These are phyloP conservation scores for Chrysosporium keratinophilum DNA, from an alignment of 2,329 filamentous ascomycete species.

Conservation along the genomic window DNA sequence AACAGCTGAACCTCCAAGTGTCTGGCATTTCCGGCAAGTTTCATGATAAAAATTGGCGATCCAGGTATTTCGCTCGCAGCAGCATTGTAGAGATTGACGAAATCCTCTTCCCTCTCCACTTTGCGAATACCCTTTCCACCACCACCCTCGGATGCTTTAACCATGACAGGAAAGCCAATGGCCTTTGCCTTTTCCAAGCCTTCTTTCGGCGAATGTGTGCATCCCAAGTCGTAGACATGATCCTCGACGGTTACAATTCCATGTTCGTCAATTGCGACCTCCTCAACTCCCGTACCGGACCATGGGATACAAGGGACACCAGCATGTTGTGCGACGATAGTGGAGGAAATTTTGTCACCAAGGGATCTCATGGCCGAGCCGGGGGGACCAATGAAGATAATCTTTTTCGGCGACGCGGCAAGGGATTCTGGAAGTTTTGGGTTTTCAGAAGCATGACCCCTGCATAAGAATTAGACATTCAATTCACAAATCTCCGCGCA, in stretches of 20 bases:
- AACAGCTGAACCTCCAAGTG: constrained; percentile 96
- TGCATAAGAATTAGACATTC: constrained; percentile 28
- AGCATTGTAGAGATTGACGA: constrained; percentile 81
- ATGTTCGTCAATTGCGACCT: constrained; percentile 65
- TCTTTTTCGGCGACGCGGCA: constrained; percentile 93
- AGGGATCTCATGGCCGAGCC: constrained; percentile 98
- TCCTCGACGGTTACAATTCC: constrained; percentile 90
- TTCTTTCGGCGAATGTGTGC: constrained; percentile 80
- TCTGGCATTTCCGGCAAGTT: constrained; percentile 88
- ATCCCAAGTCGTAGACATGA: constrained; percentile 77
- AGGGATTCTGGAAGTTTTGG: constrained; percentile 93
- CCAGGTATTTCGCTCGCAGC: constrained; percentile 96
- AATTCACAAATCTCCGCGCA: too few species aligned
- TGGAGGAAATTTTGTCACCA: constrained; percentile 98
- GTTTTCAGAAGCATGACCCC: constrained; percentile 98
- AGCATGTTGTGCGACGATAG: constrained; percentile 96
- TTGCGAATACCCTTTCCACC: constrained; percentile 99
- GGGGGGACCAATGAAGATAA: constrained; percentile 96
- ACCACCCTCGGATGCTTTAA: constrained; percentile 99
- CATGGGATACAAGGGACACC: constrained; percentile 97
- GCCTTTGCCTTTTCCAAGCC: constrained; percentile 74
- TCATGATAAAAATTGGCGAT: constrained; percentile 99
- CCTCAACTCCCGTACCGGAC: constrained; percentile 85
- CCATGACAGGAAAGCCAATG: constrained; percentile 98
- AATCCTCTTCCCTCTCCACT: constrained; percentile 73